Conservation (phyloP, 2,329 filamentous ascomycete genomes). For the Neofusicoccum sp. region DNA sequence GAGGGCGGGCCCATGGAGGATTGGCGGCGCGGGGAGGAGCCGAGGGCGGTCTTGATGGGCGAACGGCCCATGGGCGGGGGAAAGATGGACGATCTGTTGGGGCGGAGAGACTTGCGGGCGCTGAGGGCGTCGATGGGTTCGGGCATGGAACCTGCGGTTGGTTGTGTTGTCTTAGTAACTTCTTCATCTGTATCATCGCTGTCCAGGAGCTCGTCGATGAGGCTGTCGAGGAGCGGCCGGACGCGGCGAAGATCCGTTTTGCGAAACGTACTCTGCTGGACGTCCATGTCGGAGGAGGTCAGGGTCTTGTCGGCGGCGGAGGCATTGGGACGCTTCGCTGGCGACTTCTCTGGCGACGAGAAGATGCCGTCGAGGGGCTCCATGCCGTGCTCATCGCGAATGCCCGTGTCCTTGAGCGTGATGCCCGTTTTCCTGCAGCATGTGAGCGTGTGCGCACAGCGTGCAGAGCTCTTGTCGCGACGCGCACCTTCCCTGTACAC, state of each 20-base stretch:
- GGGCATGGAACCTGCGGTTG: conserved; percentile 47
- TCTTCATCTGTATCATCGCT: conserved; percentile 16
- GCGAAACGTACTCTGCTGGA: conserved; percentile 56
- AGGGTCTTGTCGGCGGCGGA: conserved; percentile 42
- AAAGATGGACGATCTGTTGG: conserved; percentile 42
- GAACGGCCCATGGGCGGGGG: conserved; percentile 55
- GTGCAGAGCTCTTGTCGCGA: conserved; percentile 6
- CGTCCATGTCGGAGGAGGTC: conserved; percentile 60
- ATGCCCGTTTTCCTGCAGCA: conserved; percentile 79
- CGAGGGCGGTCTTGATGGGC: conserved; percentile 61
- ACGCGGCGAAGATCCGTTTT: not conserved
- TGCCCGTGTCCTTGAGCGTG: conserved; percentile 71
- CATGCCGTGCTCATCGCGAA: conserved; percentile 88
- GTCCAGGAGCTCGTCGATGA: conserved; percentile 1
- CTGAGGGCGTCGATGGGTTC: conserved; percentile 47
- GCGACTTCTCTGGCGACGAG: conserved; percentile 73
- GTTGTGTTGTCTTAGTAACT: not conserved
- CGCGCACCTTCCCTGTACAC: conserved; percentile 38
- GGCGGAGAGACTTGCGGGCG: conserved; percentile 44
- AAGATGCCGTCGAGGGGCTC: conserved; percentile 85
- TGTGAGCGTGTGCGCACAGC: not conserved
- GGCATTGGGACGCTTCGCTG: conserved; percentile 36
- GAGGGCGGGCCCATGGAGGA: conserved; percentile 57
- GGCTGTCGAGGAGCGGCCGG: not conserved
- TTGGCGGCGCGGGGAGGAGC: conserved; percentile 60